Conservation (phyloP, 208 protist genomes). For the Trypanosoma melophagium region DNA sequence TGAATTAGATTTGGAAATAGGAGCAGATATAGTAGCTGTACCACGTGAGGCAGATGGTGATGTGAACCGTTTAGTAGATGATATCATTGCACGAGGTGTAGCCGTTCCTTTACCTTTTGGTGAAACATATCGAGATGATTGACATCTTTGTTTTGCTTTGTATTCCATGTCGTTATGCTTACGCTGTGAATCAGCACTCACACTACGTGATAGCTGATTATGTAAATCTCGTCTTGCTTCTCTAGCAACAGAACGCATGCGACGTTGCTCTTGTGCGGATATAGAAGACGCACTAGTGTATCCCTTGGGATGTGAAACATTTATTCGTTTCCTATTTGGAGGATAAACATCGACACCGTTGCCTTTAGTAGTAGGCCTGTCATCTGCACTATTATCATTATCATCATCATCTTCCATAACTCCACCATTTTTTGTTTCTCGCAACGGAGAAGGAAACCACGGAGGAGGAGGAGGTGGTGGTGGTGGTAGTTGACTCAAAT, state of each 20-base stretch:
- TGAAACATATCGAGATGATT: neutral
- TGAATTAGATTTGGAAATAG: neutral
- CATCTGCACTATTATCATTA: neutral
- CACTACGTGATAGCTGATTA: neutral
- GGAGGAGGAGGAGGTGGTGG: slow-evolving; percentile 18
- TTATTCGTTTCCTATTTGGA: too few relatives aligned
- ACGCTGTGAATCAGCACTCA: neutral
- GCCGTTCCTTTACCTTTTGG: neutral
- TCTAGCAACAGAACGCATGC: slow-evolving; percentile 1
- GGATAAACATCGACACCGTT: too few relatives aligned
- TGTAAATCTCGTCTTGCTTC: slow-evolving; percentile 11
- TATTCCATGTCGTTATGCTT: neutral
- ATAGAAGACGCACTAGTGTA: slow-evolving; percentile 3
- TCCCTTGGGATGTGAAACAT: neutral
- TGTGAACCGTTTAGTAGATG: slow-evolving; percentile 5
- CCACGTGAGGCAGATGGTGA: neutral
- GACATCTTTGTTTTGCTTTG: neutral
- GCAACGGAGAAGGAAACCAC: slow-evolving; percentile 13
- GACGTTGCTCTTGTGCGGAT: slow-evolving; percentile 1
- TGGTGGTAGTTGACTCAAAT: slow-evolving; percentile 9
- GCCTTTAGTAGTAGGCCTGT: too few relatives aligned
- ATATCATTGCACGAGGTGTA: neutral
- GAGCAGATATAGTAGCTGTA: neutral
- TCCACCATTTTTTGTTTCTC: slow-evolving; percentile 4
- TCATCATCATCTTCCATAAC: neutral